Conservation (phyloP, 352 stramenopile genomes). For the Globisporangium takayamanum region DNA sequence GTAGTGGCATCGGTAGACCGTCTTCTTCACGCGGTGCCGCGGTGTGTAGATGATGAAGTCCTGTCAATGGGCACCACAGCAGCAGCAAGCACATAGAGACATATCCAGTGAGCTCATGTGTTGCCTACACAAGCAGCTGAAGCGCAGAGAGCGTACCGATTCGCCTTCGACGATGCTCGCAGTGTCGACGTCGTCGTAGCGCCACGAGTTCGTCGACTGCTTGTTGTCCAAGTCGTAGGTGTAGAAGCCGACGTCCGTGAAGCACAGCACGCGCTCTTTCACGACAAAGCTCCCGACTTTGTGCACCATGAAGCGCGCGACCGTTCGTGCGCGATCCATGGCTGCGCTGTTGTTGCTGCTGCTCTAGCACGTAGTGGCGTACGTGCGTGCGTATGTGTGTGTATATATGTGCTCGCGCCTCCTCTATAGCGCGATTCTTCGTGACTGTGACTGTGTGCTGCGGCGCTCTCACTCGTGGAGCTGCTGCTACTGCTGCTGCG, state of each 20-base stretch:
- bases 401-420: not conserved
- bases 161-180: conserved; percentile 58
- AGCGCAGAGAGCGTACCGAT: conserved; percentile 20
- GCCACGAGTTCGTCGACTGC: conserved; percentile 73
- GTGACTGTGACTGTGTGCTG: not conserved
- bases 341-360: not conserved
- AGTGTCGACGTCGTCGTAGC: conserved; percentile 71
- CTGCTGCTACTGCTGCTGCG: not conserved
- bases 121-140: not conserved
- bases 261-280: conserved; percentile 81
- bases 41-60: conserved; percentile 76
- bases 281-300: conserved; percentile 79
- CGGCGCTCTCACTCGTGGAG: not conserved
- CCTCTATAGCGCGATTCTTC: not conserved
- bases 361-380: not conserved
- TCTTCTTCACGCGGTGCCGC: conserved; percentile 76
- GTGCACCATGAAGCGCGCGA: conserved; percentile 79
- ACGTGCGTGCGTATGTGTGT: not conserved
- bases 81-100: not conserved
- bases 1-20: conserved; percentile 71
- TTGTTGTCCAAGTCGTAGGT: conserved; percentile 68
- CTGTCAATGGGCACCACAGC: not conserved
- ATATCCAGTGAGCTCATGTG: not conserved
- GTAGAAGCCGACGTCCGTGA: conserved; percentile 66
- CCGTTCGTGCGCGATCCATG: conserved; percentile 54